Evolutionary conservation across 1,139 yeast species (phyloP), one percentile per base, ranked within the genome.

Genomic region (Hanseniaspora gamundiae): DNA sequence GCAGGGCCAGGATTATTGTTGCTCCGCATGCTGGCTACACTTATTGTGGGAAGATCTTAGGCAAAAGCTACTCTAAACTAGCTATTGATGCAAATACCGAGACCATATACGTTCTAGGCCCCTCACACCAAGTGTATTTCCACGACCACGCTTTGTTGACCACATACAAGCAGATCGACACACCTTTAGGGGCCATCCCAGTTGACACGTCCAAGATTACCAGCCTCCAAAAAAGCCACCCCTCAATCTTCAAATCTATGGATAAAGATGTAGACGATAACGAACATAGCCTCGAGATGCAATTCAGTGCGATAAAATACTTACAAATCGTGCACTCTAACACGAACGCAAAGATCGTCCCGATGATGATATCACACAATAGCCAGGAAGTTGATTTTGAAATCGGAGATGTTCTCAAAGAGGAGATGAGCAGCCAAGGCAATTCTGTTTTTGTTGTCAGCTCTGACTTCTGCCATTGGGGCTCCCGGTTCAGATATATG

Each of bases 401-500:
- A 20, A 57, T 83, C 19, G 80, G 81, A 0, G 53, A 58, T 1
- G 53, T 67, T 0, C 65, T 91, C 43, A 60, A 64, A 11, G 78
- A 80, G 1, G 83, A 71, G 52, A 58, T 86, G 45, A 61, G 59
- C 3, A 74, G 80, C 52, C 70, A 71, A 21, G 63, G 64, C 30
- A 81, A 78, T 55, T 78, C 86, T 1, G 41, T 51, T 26, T 83
- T 91, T 61, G 76, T 85, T 22, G 70, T 91, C 5, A 83, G 94
- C 55, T 77, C 94, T 1, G 99, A 91, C 64, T 93, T 91, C 57
- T 88, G 97, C 58, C 98, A 91, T 58, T 91, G 98, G 98, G 96
- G 96, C 1, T 56, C 71, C 4, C 65, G 94, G 40, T 86, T 87
- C 57, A 80, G 78, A 11, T 87, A 80, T 58, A 78, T 80, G 2